Percentiles rank a stretch among this genome's conserved stretches.
phyloP scores from a whole-genome alignment of 73 alveolate genomes.

The Uronychia binucleata region DNA sequence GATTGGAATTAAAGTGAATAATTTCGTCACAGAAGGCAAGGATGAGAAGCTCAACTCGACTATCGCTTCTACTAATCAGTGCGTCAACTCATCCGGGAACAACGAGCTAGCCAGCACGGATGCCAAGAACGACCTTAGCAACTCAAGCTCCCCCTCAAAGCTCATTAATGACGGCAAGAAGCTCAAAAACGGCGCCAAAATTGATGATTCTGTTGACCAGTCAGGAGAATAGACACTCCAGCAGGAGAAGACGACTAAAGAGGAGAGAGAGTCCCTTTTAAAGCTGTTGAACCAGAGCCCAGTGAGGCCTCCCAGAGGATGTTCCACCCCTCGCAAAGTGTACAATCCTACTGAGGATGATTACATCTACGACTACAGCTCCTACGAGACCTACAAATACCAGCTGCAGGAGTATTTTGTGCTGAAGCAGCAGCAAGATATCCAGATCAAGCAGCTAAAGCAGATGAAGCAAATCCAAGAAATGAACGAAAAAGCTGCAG shows the following conservation, averaged over 20 bases:
- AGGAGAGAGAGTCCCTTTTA: slow-evolving; percentile 1
- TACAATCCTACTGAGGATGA: background rate
- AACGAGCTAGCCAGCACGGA: background rate
- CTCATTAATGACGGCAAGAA: background rate
- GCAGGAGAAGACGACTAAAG: background rate
- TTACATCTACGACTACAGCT: background rate
- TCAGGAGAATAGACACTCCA: background rate
- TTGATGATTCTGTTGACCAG: background rate
- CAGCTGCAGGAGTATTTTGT: background rate
- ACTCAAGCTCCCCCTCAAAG: background rate
- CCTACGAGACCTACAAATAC: background rate
- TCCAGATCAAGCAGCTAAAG: background rate
- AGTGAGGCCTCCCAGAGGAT: background rate
- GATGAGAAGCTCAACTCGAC: background rate
- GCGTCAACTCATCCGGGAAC: background rate
- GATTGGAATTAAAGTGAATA: background rate
- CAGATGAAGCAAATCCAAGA: slow-evolving; percentile 11
- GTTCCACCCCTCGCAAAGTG: background rate
- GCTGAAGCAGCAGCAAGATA: background rate
- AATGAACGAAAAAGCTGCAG: background rate
- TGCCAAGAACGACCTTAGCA: background rate
- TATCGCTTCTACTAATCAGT: background rate
- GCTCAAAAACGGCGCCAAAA: background rate
- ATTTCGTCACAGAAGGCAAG: slow-evolving; percentile 4
- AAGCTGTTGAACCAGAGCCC: background rate